Evolutionary conservation across 345 rosid genomes (phyloP).

Genomic region (Rhodamnia rubescens): DNA sequence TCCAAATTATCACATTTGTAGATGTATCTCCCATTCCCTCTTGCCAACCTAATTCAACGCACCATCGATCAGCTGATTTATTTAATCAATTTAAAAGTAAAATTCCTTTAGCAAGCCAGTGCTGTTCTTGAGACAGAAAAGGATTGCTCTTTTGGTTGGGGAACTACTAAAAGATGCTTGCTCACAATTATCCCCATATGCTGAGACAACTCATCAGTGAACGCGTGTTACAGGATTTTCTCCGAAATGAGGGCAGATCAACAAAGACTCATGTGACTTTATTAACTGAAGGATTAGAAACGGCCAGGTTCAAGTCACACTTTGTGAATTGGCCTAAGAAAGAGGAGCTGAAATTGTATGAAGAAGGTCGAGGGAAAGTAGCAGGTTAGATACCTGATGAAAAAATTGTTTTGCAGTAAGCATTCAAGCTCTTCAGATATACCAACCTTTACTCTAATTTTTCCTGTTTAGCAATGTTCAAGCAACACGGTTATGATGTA

Average conservation of each 20-base stretch:
- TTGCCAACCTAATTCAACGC: background rate
- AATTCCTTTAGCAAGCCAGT: background rate
- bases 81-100: background rate
- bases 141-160: background rate
- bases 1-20: background rate
- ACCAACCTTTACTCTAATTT: slow-evolving; percentile 4
- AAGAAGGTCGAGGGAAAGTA: slow-evolving; percentile 84
- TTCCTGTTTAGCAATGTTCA: slow-evolving; percentile 50
- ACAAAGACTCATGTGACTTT: slow-evolving; percentile 40
- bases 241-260: slow-evolving; percentile 53
- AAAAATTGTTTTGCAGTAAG: background rate
- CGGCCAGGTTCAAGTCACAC: slow-evolving; percentile 46
- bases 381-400: slow-evolving; percentile 44
- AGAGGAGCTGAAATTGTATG: slow-evolving; percentile 44
- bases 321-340: slow-evolving; percentile 65
- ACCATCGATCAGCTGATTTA: background rate
- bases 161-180: background rate
- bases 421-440: background rate
- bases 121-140: background rate
- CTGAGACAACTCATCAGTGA: slow-evolving; percentile 5
- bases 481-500: slow-evolving; percentile 64
- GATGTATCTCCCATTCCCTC: background rate
- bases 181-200: slow-evolving; percentile 1
- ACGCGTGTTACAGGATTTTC: slow-evolving; percentile 27
- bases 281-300: slow-evolving; percentile 72